Percentiles rank a stretch among this genome's conserved stretches.
Evolutionary conservation across 1,139 yeast species (phyloP).

Genomic region (Ashbya aceris): DNA sequence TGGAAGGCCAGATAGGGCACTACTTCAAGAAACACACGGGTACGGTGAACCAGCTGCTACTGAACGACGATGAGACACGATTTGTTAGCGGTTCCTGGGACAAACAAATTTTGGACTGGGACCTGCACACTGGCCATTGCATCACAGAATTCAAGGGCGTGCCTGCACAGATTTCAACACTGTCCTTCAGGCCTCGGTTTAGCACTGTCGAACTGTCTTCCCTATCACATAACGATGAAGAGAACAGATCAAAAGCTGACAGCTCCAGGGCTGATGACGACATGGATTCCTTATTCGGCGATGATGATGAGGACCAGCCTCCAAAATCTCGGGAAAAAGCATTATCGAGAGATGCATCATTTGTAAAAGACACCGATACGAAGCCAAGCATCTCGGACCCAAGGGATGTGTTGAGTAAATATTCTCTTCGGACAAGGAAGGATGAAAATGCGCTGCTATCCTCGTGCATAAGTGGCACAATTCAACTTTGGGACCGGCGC

Average conservation of each 20-base stretch:
- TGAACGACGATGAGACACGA: conserved; percentile 42
- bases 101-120: conserved; percentile 74
- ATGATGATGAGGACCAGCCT: conserved; percentile 48
- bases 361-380: conserved; percentile 4
- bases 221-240: conserved; percentile 7
- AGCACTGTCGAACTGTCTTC: conserved; percentile 32
- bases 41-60: conserved; percentile 62
- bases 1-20: conserved; percentile 75
- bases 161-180: conserved; percentile 70
- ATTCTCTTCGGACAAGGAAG: conserved; percentile 22
- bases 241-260: neutral
- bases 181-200: conserved; percentile 72
- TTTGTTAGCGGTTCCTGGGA: conserved; percentile 92
- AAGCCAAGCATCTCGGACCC: neutral
- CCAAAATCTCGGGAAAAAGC: conserved; percentile 24
- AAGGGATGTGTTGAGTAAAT: conserved; percentile 7
- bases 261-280: conserved; percentile 44
- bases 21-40: conserved; percentile 63
- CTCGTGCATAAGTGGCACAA: conserved; percentile 75
- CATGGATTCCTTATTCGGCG: conserved; percentile 74
- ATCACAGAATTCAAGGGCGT: conserved; percentile 39
- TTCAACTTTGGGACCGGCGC: conserved; percentile 79
- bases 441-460: conserved; percentile 63
- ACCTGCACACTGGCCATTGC: conserved; percentile 60
- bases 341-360: conserved; percentile 11